Base-by-base conservation (phyloP, 495 filamentous ascomycete genomes). In the Parathielavia appendiculata region DNA sequence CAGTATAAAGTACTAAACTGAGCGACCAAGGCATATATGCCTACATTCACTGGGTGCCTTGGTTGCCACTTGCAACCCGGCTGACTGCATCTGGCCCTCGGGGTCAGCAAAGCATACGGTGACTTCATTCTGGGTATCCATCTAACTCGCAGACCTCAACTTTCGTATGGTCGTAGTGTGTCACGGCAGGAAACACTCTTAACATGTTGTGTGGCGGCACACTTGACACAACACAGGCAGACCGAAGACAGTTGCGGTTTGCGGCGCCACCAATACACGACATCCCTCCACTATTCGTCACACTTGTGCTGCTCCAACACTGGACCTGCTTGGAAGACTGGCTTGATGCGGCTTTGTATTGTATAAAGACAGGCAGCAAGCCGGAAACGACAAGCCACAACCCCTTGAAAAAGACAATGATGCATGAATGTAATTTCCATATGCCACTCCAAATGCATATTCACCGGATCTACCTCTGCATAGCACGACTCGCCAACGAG, bases 381-480 rank as follows among this genome's bases (percentile, higher is more conserved):
- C 11, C 44, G 26, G 5, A 14, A 43, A 17, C 40, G 10, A 38
- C 48, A 51, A 4, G 5, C 11, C 11, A 22, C 17, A 17, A 22
- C n/a, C 30, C 34, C 32, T 1, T 5, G 32, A 39, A 39, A 23
- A 12, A 12, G 19, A 35, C 36, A 19, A n/a, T 13, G 14, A 36
- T 32, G 34, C 34, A 52, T 36, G 32, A 19, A 40, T 40, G 49
- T 35, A 40, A 23, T 52, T 52, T 19, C 20, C 22, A 10, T 2
- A 52, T 35, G 49, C 49, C 20, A 19, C 49, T 19, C 4, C 8
- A 22, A 16, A 43, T 32, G 44, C 23, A 16, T n/a, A n/a, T 35
- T 40, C 16, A 19, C 49, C 49, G 22, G 43, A 43, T 41, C 22
- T 53, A 41, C 51, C 49, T 43, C 50, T 52, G 45, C 47, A 53